Evolutionary conservation across 306 rosid species (phyloP).

Genomic region (Ammopiptanthus mongolicus): DNA sequence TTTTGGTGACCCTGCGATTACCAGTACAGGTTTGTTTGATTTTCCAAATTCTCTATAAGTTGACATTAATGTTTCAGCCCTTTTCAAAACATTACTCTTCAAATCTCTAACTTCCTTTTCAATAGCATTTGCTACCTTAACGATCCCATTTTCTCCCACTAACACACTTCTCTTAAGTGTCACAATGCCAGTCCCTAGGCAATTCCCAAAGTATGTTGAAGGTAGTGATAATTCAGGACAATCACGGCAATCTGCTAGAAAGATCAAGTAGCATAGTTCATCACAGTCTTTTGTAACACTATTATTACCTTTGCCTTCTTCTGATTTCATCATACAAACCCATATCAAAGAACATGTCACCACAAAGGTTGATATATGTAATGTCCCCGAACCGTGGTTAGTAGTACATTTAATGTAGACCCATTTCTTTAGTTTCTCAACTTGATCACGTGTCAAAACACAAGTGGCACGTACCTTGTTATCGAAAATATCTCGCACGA

Average conservation of each 20-base stretch:
- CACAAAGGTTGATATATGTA: slow-evolving; percentile 29
- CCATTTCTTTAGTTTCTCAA: slow-evolving; percentile 6
- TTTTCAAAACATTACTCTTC: slow-evolving; percentile 20
- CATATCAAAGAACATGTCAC: slow-evolving; percentile 30
- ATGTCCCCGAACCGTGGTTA: neutral
- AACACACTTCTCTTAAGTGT: slow-evolving; percentile 18
- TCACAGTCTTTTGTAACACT: neutral
- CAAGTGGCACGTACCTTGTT: slow-evolving; percentile 7
- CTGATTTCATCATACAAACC: slow-evolving; percentile 19
- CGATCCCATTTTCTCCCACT: slow-evolving; percentile 29
- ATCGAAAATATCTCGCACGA: neutral
- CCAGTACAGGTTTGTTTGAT: neutral
- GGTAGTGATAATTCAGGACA: slow-evolving; percentile 25
- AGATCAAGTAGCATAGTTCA: slow-evolving; percentile 2
- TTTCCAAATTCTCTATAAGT: neutral
- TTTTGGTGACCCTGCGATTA: slow-evolving; percentile 39
- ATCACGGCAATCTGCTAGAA: slow-evolving; percentile 45
- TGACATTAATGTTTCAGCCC: slow-evolving; percentile 24
- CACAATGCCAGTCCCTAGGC: neutral
- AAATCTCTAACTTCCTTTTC: slow-evolving; percentile 21
- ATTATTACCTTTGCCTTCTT: neutral
- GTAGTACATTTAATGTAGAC: neutral
- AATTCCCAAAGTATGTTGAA: slow-evolving; percentile 40
- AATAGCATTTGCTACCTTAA: slow-evolving; percentile 22
- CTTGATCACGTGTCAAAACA: neutral